Evolutionary conservation across 176 grass and related monocot genomes (phyloP).

Genomic region (Aegilops bicornis): DNA sequence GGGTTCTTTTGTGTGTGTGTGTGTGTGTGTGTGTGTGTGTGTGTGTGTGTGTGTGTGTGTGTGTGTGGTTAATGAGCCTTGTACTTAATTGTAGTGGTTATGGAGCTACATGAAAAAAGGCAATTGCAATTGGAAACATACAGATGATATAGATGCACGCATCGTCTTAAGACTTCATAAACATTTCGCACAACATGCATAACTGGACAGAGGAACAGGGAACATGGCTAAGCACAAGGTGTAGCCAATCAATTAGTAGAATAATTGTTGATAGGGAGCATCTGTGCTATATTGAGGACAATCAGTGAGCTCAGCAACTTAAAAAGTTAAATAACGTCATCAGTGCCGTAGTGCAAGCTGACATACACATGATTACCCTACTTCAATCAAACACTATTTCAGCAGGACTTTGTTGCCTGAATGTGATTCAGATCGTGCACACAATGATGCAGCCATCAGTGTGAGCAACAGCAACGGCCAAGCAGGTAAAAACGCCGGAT

Average conservation of each 20-base stretch:
- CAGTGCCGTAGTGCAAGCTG: not conserved
- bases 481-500: not conserved
- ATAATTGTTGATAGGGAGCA: not conserved
- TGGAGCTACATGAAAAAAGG: not conserved
- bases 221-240: not conserved
- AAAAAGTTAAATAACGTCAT: not conserved
- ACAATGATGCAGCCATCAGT: not conserved
- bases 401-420: not conserved
- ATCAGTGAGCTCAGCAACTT: not conserved
- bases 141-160: not conserved
- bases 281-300: not conserved
- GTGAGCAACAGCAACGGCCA: not conserved
- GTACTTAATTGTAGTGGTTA: not conserved
- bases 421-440: not conserved
- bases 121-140: not conserved
- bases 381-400: not conserved
- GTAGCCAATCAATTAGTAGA: not conserved
- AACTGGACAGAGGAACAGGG: not conserved
- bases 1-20: not conserved
- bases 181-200: not conserved
- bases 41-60: too few species aligned
- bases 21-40: too few species aligned
- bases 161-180: not conserved
- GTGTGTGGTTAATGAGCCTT: not conserved
- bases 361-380: not conserved